Evolutionary conservation across 2,329 filamentous ascomycete genomes (phyloP).

Genomic region (Microcera coccophila): DNA sequence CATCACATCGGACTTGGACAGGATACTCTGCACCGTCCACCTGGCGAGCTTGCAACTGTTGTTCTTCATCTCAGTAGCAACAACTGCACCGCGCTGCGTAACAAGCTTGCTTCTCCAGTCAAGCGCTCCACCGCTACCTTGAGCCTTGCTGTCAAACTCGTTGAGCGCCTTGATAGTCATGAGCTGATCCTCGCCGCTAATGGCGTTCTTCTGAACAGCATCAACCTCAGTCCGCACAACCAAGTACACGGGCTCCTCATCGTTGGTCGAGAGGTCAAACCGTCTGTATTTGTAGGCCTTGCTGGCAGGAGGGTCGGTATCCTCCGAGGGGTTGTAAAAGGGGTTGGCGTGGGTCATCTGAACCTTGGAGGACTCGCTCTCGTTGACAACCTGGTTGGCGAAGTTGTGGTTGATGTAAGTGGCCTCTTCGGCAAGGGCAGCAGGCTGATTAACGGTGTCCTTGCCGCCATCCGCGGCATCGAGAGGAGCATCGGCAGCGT

Average conservation of each 20-base stretch:
- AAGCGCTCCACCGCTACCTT: conserved; percentile 87
- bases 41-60: conserved; percentile 97
- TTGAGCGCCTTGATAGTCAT: conserved; percentile 94
- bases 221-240: conserved; percentile 94
- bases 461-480: conserved; percentile 90
- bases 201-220: conserved; percentile 91
- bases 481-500: conserved; percentile 89
- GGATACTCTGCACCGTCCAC: conserved; percentile 95
- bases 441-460: conserved; percentile 91
- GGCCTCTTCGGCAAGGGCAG: conserved; percentile 88
- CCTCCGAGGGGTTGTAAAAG: conserved; percentile 92
- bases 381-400: conserved; percentile 87
- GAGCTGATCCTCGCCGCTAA: conserved; percentile 86
- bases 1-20: conserved; percentile 97
- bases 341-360: conserved; percentile 87
- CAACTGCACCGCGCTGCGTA: conserved; percentile 90
- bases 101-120: conserved; percentile 97
- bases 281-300: conserved; percentile 98
- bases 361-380: conserved; percentile 73
- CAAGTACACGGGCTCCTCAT: conserved; percentile 89
- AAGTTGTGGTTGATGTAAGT: conserved; percentile 99
- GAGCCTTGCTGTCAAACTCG: conserved; percentile 98
- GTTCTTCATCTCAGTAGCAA: conserved; percentile 99
- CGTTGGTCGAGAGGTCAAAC: conserved; percentile 92
- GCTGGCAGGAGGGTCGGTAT: conserved; percentile 88